Base-by-base conservation (phyloP, 495 filamentous ascomycete species). In the Aspergillus kassunensis region DNA sequence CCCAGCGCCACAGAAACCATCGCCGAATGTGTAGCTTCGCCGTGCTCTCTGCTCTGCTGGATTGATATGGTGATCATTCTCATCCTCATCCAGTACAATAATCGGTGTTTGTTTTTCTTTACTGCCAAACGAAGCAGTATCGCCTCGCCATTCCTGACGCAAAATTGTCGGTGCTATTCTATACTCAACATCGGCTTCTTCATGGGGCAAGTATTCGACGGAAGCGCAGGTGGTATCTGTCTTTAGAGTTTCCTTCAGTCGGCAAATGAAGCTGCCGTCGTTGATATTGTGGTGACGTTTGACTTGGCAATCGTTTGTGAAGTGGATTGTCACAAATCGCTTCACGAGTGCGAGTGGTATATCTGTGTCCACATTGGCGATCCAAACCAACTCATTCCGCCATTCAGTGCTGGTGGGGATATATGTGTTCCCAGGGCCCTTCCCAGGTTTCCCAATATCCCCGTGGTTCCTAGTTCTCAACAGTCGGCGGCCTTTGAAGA, bases 1-100 rank as follows among this genome's bases (percentile, higher is more conserved):
- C 1, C 90, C 90, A 27, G 79, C 87, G 4, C 90, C 90, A 47
- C 85, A 88, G 56, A 91, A 91, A 1, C 73, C 76, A 59, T 93
- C 89, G 0, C 79, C 84, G 24, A 87, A 83, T 0, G 81, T 83
- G 48, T 89, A 90, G 27, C 62, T 56, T 6, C 67, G 57, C 0
- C 19, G 12, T 20, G 23, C 34, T 16, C 18, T 46, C 6, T 30
- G 42, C 9, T 36, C 27, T 61, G 61, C 18, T 64, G 35, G 30
- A 33, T 33, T 33, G 9, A 33, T 29, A 11, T 11, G 27, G 11
- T 67, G 58, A 15, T 62, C 45, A 5, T 62, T 31, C 7, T 50
- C 33, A 16, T 62, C 48, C 5, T 61, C 49, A 23, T 57, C 54
- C 15, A 51, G 55, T 37, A 56, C 49, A 20, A 59, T 42, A 13